A percentile compares a stretch with the other conserved stretches of the same genome.
Evolutionary conservation across 495 filamentous ascomycete species (phyloP).

Genomic region (Pyrenopolyporus hunteri): DNA sequence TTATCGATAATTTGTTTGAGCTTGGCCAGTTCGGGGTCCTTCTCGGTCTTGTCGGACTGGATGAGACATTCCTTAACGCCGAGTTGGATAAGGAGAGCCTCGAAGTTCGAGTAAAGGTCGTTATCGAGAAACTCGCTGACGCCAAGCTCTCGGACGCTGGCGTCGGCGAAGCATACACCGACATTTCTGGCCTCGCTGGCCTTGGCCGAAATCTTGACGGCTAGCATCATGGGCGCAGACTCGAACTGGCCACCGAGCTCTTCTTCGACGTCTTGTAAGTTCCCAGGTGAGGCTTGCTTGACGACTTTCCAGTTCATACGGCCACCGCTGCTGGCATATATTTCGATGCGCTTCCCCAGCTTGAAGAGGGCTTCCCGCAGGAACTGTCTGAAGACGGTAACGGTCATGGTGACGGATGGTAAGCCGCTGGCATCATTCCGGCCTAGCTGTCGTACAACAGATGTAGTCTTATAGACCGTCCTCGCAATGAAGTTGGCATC

Average conservation of each 20-base stretch:
- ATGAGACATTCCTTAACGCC: slow-evolving; percentile 94
- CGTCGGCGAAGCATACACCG: slow-evolving; percentile 97
- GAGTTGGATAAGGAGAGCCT: slow-evolving; percentile 93
- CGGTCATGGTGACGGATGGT: slow-evolving; percentile 89
- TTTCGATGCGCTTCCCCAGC: slow-evolving; percentile 87
- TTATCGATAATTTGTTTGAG: slow-evolving; percentile 85
- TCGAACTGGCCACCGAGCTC: slow-evolving; percentile 89
- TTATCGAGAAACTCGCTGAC: slow-evolving; percentile 99
- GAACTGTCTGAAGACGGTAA: slow-evolving; percentile 94
- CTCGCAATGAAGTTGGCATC: slow-evolving; percentile 94
- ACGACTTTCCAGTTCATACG: slow-evolving; percentile 88
- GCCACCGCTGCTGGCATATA: slow-evolving; percentile 75
- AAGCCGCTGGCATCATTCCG: slow-evolving; percentile 80
- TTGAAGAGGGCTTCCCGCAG: slow-evolving; percentile 92
- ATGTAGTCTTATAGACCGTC: slow-evolving; percentile 96
- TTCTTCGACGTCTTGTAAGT: slow-evolving; percentile 96
- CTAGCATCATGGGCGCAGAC: slow-evolving; percentile 88
- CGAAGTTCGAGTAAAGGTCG: slow-evolving; percentile 97
- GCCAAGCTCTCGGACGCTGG: slow-evolving; percentile 91
- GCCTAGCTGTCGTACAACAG: slow-evolving; percentile 88
- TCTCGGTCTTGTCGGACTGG: slow-evolving; percentile 67
- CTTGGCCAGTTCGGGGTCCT: slow-evolving; percentile 86
- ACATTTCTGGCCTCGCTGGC: slow-evolving; percentile 85
- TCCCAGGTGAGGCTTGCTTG: slow-evolving; percentile 94
- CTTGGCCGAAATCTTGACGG: slow-evolving; percentile 89